Base-by-base conservation (phyloP, 2,329 filamentous ascomycete genomes). In the Stachybotrys elegans region DNA sequence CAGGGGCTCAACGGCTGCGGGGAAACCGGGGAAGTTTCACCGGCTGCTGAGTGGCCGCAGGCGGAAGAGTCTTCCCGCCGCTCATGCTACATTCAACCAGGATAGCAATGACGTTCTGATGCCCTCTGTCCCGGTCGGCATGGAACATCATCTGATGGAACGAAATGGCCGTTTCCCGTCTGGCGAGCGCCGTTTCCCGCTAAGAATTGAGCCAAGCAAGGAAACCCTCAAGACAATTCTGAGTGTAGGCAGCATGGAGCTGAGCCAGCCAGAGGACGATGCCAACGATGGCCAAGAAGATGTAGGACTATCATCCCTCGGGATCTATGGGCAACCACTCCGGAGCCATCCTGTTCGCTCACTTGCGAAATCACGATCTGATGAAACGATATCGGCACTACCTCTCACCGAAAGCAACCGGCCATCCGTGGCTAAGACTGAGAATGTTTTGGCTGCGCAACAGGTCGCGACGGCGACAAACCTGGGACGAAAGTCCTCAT, bases 171-270 rank as follows among this genome's bases (percentile, higher is more conserved):
- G 52, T n/a, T 62, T 63, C 17, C 61, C 66, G 1, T 53, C 60
- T 40, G 55, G 60, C 13, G 58, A 63, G 2, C 69, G 65, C 48
- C 63, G 62, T 32, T 50, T 68, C 11, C 54, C 59, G 6, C 50
- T 72, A 37, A 67, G 62, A 36, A 57, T 60, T 1, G 66, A 70
- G 23, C 52, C 62, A n/a, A 75, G 69, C 52, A 67, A 68, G 49
- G 72, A 75, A 21, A 73, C 70, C 0, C 54, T 76, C 21, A 70
- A 70, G 42, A 76, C 72, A 1, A 75, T 76, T 16, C 53, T 76
- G 42, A 76, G 73, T 46, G 71, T 75, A 8, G 71, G 68, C 6
- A 76, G 71, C 40, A 57, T 68, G 16, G 70, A 73, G 37, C 48
- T 50, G 3, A 42, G 54, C 14, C 42, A 42, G 23, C 8, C 22